Base-by-base conservation (phyloP, 441 rosid species). In the Geranium incanum region DNA sequence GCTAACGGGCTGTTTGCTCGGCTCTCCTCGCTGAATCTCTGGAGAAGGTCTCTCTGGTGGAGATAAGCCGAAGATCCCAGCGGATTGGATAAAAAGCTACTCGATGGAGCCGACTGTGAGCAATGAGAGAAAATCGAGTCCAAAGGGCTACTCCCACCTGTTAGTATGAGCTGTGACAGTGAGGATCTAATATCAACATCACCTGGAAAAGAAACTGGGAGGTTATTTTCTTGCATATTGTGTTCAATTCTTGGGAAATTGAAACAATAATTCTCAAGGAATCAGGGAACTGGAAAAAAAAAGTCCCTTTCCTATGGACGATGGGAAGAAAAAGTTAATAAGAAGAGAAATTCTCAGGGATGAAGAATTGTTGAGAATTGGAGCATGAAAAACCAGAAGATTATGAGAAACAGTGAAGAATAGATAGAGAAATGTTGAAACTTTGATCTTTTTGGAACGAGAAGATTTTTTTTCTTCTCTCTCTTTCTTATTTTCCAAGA, bases 11-110 rank as follows among this genome's bases (percentile, higher is more conserved):
- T 45, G 74, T 23, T 66, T 65, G 76, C n/a, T 70, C 76, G 78
- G 83, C 76, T 85, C 74, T 81, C 83, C 38, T 71, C 75, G 45
- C 82, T 36, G 81, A 90, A 81, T 12, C 85, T 89, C 19, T 82
- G 89, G 59, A 89, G 83, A 6, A 85, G 88, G 69, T 95, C 97
- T 88, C 89, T 79, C 69, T 95, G 98, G 52, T 71, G 89, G 73
- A 88, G 89, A 78, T 95, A 92, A 62, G 88, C 91, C 2, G 97
- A 95, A 59, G 95, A 86, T 71, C 97, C 91, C 50, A 89, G 71
- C 4, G 93, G 85, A 36, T 76, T 80, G n/a, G 68, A 76, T 69
- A n/a, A 74, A 50, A 82, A 74, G 68, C 23, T 36, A 4, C 66
- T 11, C 5, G 68, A 18, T 21, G 78, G 45, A 12, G 64, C 39